Base-by-base conservation (phyloP, 1,139 yeast genomes). In the Scheffersomyces titani region DNA sequence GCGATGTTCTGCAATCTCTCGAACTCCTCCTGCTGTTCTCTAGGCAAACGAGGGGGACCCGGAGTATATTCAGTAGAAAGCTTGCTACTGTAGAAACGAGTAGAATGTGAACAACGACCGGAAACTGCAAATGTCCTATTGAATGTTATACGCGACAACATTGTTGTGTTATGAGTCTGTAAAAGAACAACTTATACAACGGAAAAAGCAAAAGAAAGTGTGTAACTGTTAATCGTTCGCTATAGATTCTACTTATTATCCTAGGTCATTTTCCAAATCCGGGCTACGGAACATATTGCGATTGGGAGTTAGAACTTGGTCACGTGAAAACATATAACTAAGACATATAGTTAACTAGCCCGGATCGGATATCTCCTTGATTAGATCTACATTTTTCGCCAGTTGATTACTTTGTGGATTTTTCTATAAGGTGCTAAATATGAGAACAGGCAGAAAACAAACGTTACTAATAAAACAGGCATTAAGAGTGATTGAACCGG, bases 21-120 rank as follows among this genome's bases (percentile, higher is more conserved):
- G 72, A 94, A 94, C 74, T 94, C 99, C 65, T 89, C 92, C 71
- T 94, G 99, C 52, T 93, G 94, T 64, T 91, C 90, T 62, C 87
- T 85, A 19, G 96, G 91, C 22, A 94, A 80, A 59, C 86, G 84
- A 45, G 97, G 97, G 11, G 99, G 99, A 2, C 89, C 83, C 1
- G 97, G 96, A 6, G 66, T 66, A 55, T 56, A 64, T 48, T 75
- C 76, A 22, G 72, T 66, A 9, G 64, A 51, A 57, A 76, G 71
- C 54, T 74, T 75, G 24, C 70, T 57, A 53, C 68, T 57, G 54
- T 61, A 66, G 22, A 50, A 16, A 44, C 59, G 59, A n/a, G 50
- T 50, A 7, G 52, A 49, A 30, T 3, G 16, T 30, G 16, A 30
- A 30, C 40, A 30, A 30, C 40, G 40, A 16, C 16, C 13, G 16